Base-by-base conservation (phyloP, 2,329 filamentous ascomycete species). In the Aspergillus unguis region DNA sequence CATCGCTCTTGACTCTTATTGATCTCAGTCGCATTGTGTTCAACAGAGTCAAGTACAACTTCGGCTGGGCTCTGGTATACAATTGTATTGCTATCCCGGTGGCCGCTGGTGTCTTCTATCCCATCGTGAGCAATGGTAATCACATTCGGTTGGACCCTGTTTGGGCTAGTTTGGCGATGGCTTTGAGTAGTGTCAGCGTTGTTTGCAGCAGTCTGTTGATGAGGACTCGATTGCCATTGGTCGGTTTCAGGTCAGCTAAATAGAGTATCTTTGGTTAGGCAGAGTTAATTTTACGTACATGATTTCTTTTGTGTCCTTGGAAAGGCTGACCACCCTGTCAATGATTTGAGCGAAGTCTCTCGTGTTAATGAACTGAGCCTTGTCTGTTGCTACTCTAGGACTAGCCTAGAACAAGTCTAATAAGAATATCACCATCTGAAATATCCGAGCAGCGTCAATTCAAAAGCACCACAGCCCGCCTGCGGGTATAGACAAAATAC, bases 151-250 rank as follows among this genome's bases (percentile, higher is more conserved):
- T 69, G n/a, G 62, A 68, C 36, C 67, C 68, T 17, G 66, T 68
- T n/a, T 94, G 88, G 88, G 90, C 88, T 2, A 85, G 82, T 62
- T 71, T 92, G 65, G 89, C 89, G 2, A 94, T 94, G 89, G 89
- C 90, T 33, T 71, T 89, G 67, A 92, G 88, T 70, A 88, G 85
- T 66, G 84, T 94, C 60, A 90, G 86, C 64, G 89, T 94, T 32
- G 85, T 94, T 50, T 73, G 82, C 65, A 91, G 87, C 66, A 89
- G 85, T 71, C 70, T 92, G 35, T 38, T 62, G 38, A 40, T 59
- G 57, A 56, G 54, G 45, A 61, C 45, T 40, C 47, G 54, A 40
- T 11, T 56, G 37, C 54, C 76, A 88, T 28, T 52, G 27, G 43
- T 48, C 5, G 50, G 50, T 29, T 43, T 43, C 40, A 43, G 8